Evolutionary conservation across 495 filamentous ascomycete species (phyloP), one percentile per base, ranked within the genome.

Genomic region (Tuber calosporum): DNA sequence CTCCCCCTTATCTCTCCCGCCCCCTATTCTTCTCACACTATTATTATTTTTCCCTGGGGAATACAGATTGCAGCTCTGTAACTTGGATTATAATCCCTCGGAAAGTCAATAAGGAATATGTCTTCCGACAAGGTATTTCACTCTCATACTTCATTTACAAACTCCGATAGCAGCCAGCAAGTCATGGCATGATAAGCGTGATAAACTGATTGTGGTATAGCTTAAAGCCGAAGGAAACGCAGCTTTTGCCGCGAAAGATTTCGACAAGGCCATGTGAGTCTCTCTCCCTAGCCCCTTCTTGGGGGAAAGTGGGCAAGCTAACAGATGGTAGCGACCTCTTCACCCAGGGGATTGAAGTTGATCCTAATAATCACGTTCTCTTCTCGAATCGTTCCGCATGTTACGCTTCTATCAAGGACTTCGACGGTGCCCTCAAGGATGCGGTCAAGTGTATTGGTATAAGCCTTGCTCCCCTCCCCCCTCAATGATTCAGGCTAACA

Each of bases 171-270:
- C 8, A 26, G n/a, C 48, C 22, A 13, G 22, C 7, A 26, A 42
- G 45, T 7, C 45, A 11, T 53, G 22, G n/a, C 48, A 26, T 19
- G 30, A 72, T 39, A 38, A 7, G 71, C n/a, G 26, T 19, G 20
- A 13, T 71, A 37, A 22, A 84, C 84, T 26, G 84, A 85, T 79
- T 82, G 83, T 48, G 45, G 15, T 40, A 72, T 75, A 82, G 85
- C 88, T 98, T 78, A 99, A 99, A 87, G 92, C 94, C 76, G 90
- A 94, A 82, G 95, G 95, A 86, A 99, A 99, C 86, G 96, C 97
- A 84, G 93, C 95, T 84, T 98, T 99, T 82, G 89, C 92, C 75
- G 93, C 90, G 68, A 98, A 98, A 87, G 92, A 97, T 81, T 99
- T 97, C 81, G 87, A 94, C 79, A 93, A 94, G 83, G 94, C 95